Evolutionary conservation across 164 flowering plant species (phyloP).

Genomic region (Nymphaea colorata): DNA sequence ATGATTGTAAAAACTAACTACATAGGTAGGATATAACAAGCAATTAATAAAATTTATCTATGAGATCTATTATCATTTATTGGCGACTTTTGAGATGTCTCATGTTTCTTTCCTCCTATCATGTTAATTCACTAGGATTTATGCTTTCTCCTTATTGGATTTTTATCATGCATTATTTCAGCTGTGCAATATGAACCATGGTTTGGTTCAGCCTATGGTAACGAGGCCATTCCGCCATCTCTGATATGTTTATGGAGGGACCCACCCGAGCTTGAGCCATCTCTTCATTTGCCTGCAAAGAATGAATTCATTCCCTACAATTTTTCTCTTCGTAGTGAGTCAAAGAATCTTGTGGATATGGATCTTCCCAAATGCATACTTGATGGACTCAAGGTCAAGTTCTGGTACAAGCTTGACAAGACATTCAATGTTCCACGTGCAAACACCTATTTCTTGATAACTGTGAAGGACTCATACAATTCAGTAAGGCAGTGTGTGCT

Average conservation of each 20-base stretch:
- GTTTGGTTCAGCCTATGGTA: conserved; percentile 73
- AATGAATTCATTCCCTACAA: conserved; percentile 87
- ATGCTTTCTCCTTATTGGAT: no score
- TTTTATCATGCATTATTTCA: conserved; percentile 13
- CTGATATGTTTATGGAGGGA: conserved; percentile 64
- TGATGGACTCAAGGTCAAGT: conserved; percentile 64
- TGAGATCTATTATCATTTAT: no score
- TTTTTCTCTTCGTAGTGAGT: conserved; percentile 51
- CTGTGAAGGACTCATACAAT: conserved; percentile 56
- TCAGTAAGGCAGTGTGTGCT: conserved; percentile 46
- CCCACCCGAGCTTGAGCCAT: conserved; percentile 53
- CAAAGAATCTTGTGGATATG: conserved; percentile 8
- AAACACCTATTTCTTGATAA: conserved; percentile 79
- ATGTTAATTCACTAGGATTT: no score
- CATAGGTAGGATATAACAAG: no score
- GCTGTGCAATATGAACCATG: conserved; percentile 74
- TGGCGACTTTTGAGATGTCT: no score
- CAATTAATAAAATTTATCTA: no score
- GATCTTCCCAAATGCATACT: conserved; percentile 57
- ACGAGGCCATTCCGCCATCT: conserved; percentile 59
- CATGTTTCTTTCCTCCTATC: no score
- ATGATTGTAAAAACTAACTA: no score
- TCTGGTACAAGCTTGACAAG: conserved; percentile 89
- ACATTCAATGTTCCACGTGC: conserved; percentile 90
- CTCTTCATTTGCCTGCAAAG: conserved; percentile 65